Evolutionary conservation across 495 filamentous ascomycete species (phyloP).

Genomic region (Staphylotrichum longicolle): DNA sequence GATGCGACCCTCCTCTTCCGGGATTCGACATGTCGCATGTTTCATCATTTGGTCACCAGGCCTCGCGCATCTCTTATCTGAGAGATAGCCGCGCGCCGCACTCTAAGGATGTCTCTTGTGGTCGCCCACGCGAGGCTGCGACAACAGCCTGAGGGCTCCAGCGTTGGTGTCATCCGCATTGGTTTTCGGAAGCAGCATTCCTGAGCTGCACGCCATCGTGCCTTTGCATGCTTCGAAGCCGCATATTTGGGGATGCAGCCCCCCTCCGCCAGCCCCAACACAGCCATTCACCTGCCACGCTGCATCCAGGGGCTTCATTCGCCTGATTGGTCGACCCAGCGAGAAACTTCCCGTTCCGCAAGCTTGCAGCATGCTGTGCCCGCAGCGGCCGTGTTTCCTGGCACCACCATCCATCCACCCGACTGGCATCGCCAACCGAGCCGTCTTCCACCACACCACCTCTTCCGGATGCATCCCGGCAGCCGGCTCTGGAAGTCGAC

Average conservation of each 20-base stretch:
- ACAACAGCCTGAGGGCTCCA: conserved; percentile 2
- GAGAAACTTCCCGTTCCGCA: not conserved
- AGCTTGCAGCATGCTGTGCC: conserved; percentile 20
- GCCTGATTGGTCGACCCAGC: conserved; percentile 21
- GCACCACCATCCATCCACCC: conserved; percentile 11
- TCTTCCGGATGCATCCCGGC: conserved; percentile 25
- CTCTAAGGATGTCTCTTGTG: conserved; percentile 12
- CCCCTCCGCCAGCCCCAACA: conserved; percentile 14
- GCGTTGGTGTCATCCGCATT: conserved; percentile 20
- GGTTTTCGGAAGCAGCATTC: conserved; percentile 15
- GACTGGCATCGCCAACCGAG: conserved; percentile 8
- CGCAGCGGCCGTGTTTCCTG: conserved; percentile 3
- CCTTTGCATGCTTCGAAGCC: conserved; percentile 22
- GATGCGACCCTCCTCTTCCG: conserved; percentile 9
- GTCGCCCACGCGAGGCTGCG: conserved; percentile 28
- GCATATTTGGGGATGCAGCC: conserved; percentile 14
- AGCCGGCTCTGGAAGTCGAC: conserved; percentile 29
- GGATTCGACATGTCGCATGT: conserved; percentile 22
- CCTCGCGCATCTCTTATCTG: conserved; percentile 9
- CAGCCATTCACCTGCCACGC: conserved; percentile 20
- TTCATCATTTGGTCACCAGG: conserved; percentile 23
- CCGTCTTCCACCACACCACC: conserved; percentile 11
- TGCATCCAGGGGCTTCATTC: not conserved
- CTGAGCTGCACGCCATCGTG: conserved; percentile 27
- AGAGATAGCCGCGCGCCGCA: conserved; percentile 24